Evolutionary conservation across 176 grass and related monocot genomes (phyloP), one percentile per base, ranked within the genome.

Genomic region (Aegilops speltoides): DNA sequence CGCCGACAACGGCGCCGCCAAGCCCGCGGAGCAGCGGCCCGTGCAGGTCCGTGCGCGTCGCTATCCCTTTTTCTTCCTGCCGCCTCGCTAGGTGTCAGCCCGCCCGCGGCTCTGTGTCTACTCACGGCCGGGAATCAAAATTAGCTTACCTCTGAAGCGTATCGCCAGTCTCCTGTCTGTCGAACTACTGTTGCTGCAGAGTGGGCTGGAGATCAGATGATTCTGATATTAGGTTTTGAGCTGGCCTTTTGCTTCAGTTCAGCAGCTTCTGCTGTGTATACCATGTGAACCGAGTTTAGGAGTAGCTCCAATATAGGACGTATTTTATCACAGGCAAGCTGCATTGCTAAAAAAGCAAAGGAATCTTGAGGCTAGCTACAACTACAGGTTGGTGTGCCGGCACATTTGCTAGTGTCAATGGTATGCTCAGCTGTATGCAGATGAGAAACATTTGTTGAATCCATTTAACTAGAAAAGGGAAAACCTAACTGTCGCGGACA

Each of bases 1-100:
- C 76, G 1, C 71, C 36, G 87, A 69, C 7, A 69, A 86, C 81
- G 80, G 83, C 52, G 74, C 86, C 20, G 73, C 83, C 4, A 85
- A 83, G 84, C 19, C 64, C 50, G 2, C 24, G 76, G 88, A 84
- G 52, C 56, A 81, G 82, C 91, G 62, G 43, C 85, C 88, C 2
- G 77, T 93, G 6, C 91, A 93, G 91, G 91, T 92, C 54, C 8
- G 79, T 54, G 50, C 50, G 16, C 50, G 50, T 19, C 50, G 50
- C 50, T 6, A 79, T 36, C 23, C 60, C 45, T 11, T 67, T n/a
- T n/a, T 14, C 50, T 17, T 32, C 8, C 25, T 34, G 33, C 2
- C 5, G 9, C 9, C 7, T 54, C 16, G 48, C 15, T 41, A 41
- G 40, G 40, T 41, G 40, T 41, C 9, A 41, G 2, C 11, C 84